phyloP scores from a whole-genome alignment of 345 rosid species.

The Melaleuca alternifolia region DNA sequence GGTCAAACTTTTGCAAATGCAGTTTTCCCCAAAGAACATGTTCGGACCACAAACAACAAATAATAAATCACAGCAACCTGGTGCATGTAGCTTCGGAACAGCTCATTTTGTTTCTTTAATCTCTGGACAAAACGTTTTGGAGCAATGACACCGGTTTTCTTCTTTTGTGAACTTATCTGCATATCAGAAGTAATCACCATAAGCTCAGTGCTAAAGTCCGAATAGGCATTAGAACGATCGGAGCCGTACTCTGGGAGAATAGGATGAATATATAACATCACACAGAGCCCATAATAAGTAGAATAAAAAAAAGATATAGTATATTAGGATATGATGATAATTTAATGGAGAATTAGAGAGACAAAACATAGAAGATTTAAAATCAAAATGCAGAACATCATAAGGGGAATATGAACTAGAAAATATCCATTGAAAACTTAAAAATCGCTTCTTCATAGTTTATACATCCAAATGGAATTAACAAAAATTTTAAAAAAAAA shows the following conservation, averaged over 20 bases:
- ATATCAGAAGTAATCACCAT: conserved; percentile 1
- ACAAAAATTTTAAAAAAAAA: background rate
- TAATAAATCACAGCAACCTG: conserved; percentile 40
- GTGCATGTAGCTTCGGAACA: conserved; percentile 98
- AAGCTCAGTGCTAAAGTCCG: background rate
- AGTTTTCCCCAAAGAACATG: background rate
- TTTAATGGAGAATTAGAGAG: background rate
- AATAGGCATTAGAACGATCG: background rate
- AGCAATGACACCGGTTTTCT: conserved; percentile 98
- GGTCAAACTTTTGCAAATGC: background rate
- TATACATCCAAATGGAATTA: background rate
- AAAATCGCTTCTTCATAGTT: background rate
- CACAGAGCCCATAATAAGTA: background rate
- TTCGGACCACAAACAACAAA: background rate
- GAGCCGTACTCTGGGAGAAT: background rate
- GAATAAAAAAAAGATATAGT: background rate
- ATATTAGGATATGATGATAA: background rate
- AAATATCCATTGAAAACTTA: background rate
- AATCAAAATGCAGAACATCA: background rate
- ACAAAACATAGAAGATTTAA: background rate
- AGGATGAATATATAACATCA: background rate
- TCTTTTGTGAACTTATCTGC: conserved; percentile 97
- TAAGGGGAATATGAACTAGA: background rate
- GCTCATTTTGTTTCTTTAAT: conserved; percentile 98
- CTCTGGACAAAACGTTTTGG: conserved; percentile 98